Conservation (phyloP, 140 eudicot genomes). For the Flaveria floridana region DNA sequence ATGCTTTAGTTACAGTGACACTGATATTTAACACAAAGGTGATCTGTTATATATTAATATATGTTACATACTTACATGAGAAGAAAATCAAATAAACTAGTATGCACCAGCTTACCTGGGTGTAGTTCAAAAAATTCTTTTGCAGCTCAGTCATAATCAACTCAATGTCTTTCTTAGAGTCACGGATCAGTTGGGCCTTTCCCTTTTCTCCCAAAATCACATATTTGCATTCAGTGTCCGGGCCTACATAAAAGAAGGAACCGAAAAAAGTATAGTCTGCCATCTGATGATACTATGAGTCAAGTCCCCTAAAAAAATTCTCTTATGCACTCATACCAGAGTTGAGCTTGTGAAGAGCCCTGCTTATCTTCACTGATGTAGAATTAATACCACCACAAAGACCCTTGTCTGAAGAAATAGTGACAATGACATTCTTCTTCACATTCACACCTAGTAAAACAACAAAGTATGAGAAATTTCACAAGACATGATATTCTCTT, state of each 20-base stretch:
- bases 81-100: not conserved
- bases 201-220: constrained; percentile 96
- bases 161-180: constrained; percentile 79
- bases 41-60: not conserved
- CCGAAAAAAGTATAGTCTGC: not conserved
- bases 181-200: constrained; percentile 92
- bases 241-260: constrained; percentile 44
- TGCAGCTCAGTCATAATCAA: constrained; percentile 75
- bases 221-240: constrained; percentile 71
- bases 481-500: not conserved
- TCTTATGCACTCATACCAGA: constrained; percentile 52
- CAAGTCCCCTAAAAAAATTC: not conserved
- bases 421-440: constrained; percentile 86
- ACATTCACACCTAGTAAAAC: constrained; percentile 64
- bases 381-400: constrained; percentile 98
- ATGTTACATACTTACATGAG: too few relatives aligned
- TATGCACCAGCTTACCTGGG: constrained; percentile 59
- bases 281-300: not conserved
- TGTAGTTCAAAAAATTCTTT: constrained; percentile 83
- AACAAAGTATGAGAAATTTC: constrained; percentile 11
- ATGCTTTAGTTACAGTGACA: not conserved
- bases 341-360: constrained; percentile 67
- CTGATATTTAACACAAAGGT: not conserved
- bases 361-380: constrained; percentile 90
- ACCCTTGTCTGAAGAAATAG: constrained; percentile 94